Evolutionary conservation across 306 rosid genomes (phyloP).

Genomic region (Chamaecrista fasciculata): DNA sequence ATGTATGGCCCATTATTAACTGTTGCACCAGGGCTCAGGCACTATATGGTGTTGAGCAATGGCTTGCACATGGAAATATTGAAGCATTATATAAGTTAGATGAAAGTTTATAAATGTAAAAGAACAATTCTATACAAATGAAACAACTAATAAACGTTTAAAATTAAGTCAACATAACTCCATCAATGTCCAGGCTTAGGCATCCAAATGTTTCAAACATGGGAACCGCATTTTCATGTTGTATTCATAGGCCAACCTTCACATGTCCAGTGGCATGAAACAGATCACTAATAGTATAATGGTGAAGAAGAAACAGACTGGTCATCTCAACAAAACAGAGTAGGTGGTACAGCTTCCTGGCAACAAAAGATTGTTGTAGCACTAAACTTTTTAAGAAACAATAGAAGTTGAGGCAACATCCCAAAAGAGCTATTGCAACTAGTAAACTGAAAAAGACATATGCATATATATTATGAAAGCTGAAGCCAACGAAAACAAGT

Average conservation of each 20-base stretch:
- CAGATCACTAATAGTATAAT: background rate
- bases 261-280: background rate
- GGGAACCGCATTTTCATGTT: background rate
- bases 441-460: background rate
- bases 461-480: background rate
- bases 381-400: background rate
- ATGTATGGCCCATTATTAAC: background rate
- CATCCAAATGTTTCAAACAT: background rate
- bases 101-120: background rate
- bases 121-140: background rate
- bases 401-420: background rate
- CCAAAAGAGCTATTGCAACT: background rate
- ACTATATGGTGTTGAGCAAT: background rate
- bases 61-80: background rate
- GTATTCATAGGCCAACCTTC: background rate
- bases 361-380: conserved; percentile 1
- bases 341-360: background rate
- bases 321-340: background rate
- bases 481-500: background rate
- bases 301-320: background rate
- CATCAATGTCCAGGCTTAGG: background rate
- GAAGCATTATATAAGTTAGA: background rate
- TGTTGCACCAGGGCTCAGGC: background rate
- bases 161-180: background rate
- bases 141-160: background rate